A percentile compares a stretch with the other conserved stretches of the same genome.
These are phyloP conservation scores for Bidens hawaiensis DNA, from an alignment of 140 eudicot genomes.

Conservation along the genomic window DNA sequence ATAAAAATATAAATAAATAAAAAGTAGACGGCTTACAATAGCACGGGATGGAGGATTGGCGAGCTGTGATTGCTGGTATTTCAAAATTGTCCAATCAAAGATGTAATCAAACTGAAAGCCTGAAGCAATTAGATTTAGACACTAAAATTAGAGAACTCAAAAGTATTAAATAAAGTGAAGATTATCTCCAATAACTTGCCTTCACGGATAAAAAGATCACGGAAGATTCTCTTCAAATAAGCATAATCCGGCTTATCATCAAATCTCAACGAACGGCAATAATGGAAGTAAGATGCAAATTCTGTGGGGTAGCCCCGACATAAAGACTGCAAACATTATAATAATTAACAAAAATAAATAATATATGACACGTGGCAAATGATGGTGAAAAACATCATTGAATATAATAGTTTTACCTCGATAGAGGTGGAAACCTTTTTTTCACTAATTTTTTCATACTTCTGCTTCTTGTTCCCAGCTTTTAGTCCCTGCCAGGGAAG, in stretches of 20 bases:
- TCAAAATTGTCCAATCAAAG: conserved; percentile 91
- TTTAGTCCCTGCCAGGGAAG: conserved; percentile 99
- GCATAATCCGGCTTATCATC: conserved; percentile 94
- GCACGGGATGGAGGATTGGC: conserved; percentile 88
- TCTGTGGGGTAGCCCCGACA: conserved; percentile 91
- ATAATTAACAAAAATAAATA: not conserved
- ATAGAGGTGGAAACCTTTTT: conserved; percentile 88
- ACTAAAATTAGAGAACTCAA: not conserved
- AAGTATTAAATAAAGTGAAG: not conserved
- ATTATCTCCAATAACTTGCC: conserved; percentile 31
- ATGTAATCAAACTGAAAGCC: conserved; percentile 95
- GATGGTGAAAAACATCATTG: not conserved
- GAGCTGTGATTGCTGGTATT: conserved; percentile 93
- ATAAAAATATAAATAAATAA: not conserved
- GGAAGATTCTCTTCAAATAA: conserved; percentile 84
- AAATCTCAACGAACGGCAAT: conserved; percentile 80
- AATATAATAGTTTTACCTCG: conserved; percentile 48
- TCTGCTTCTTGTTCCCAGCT: conserved; percentile 95
- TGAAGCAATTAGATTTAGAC: conserved; percentile 22
- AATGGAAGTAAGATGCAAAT: conserved; percentile 91
- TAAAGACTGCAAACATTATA: conserved; percentile 41
- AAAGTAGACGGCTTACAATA: conserved; percentile 48
- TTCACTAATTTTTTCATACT: conserved; percentile 87
- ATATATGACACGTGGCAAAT: not conserved
- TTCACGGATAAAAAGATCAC: conserved; percentile 96